Evolutionary conservation across 1,139 yeast species (phyloP).

Genomic region (Diutina siamensis): DNA sequence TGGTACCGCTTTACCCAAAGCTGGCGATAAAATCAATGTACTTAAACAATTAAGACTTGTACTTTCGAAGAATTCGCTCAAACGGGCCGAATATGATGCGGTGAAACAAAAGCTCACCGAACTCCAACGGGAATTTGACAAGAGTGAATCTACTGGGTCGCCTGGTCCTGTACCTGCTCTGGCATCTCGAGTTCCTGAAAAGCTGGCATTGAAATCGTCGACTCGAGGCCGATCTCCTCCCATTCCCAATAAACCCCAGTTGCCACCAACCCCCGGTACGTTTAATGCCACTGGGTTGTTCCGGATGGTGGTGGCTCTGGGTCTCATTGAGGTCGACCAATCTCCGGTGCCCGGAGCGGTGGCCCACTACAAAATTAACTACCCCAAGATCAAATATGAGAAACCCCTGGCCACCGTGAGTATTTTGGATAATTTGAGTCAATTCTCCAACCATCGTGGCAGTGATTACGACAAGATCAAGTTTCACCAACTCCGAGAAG

Average conservation of each 20-base stretch:
- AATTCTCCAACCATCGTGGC: slow-evolving; percentile 14
- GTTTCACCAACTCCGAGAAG: slow-evolving; percentile 19
- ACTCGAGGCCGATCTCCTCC: neutral
- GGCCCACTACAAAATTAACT: slow-evolving; percentile 1
- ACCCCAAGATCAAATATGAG: slow-evolving; percentile 4
- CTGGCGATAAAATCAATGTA: slow-evolving; percentile 28
- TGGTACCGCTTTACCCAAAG: slow-evolving; percentile 18
- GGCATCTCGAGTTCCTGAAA: neutral
- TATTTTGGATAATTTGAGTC: slow-evolving; percentile 1
- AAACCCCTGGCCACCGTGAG: neutral
- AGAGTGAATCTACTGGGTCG: neutral
- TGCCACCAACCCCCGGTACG: neutral
- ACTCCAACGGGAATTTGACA: neutral
- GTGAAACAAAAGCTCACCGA: neutral
- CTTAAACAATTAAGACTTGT: slow-evolving; percentile 31
- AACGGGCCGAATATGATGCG: slow-evolving; percentile 18
- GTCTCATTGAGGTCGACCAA: neutral
- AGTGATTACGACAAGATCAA: slow-evolving; percentile 17
- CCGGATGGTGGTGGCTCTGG: slow-evolving; percentile 3
- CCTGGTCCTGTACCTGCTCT: neutral
- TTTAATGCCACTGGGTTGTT: neutral
- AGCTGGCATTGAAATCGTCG: neutral
- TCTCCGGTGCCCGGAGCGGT: slow-evolving; percentile 5
- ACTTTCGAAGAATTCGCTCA: slow-evolving; percentile 27
- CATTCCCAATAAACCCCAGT: neutral